Percentiles rank a stretch among this genome's conserved stretches.
These are phyloP conservation scores for Iberis amara DNA, from an alignment of 441 rosid species.

Conservation along the genomic window DNA sequence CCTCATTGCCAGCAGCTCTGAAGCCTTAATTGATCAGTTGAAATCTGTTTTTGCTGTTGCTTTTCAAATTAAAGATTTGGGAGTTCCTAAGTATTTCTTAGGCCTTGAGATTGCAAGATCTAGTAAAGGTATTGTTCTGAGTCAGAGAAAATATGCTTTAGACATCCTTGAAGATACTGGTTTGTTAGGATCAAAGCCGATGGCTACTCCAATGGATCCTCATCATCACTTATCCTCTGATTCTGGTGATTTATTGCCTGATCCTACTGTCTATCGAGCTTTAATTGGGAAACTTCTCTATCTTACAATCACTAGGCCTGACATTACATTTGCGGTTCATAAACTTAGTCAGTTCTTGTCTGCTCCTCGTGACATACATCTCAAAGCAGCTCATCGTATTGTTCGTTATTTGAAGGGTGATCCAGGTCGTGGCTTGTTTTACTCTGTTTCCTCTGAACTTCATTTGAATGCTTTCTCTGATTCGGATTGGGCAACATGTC, in stretches of 20 bases:
- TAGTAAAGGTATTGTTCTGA: not conserved
- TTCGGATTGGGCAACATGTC: not conserved
- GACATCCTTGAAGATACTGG: not conserved
- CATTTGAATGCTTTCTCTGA: not conserved
- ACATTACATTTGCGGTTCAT: not conserved
- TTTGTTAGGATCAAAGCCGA: not conserved
- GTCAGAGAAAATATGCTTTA: not conserved
- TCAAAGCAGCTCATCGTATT: not conserved
- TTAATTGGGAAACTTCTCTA: not conserved
- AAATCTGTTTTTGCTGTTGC: no score
- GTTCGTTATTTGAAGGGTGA: not conserved
- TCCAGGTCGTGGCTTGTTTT: not conserved
- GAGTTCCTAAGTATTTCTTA: not conserved
- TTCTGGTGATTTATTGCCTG: not conserved
- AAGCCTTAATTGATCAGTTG: no score
- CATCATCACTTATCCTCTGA: not conserved
- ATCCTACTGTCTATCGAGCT: not conserved
- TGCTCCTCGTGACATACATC: not conserved
- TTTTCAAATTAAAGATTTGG: not conserved
- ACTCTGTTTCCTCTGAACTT: not conserved
- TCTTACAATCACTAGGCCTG: not conserved
- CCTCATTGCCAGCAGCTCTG: no score
- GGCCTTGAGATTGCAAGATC: not conserved
- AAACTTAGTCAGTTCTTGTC: not conserved
- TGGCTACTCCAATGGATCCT: not conserved